Evolutionary conservation across 768 basidiomycete genomes (phyloP).

Genomic region (Xanthoconium stramineum): DNA sequence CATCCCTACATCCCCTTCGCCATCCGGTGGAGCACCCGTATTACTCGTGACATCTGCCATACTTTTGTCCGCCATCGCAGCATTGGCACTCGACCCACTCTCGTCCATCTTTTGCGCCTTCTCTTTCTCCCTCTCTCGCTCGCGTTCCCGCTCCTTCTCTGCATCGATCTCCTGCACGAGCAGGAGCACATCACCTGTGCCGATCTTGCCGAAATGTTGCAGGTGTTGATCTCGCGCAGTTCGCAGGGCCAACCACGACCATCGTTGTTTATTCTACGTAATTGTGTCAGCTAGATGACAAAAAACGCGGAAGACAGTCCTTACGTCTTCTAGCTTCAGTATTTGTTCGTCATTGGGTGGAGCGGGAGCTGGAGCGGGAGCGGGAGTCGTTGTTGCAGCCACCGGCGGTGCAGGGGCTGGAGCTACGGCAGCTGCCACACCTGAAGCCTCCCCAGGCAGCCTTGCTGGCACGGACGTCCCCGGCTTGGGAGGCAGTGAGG

Average conservation of each 20-base stretch:
- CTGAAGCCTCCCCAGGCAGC: slow-evolving; percentile 30
- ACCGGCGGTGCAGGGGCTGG: slow-evolving; percentile 9
- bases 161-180: slow-evolving; percentile 37
- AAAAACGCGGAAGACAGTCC: background rate
- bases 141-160: slow-evolving; percentile 37
- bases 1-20: slow-evolving; percentile 51
- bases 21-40: slow-evolving; percentile 21
- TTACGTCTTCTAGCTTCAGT: slow-evolving; percentile 60
- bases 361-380: slow-evolving; percentile 17
- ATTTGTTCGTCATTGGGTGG: slow-evolving; percentile 49
- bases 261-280: slow-evolving; percentile 67
- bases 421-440: slow-evolving; percentile 9
- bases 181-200: slow-evolving; percentile 66
- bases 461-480: slow-evolving; percentile 37
- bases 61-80: slow-evolving; percentile 22
- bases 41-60: slow-evolving; percentile 20
- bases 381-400: slow-evolving; percentile 14
- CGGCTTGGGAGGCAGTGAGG: slow-evolving; percentile 72
- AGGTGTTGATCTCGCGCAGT: slow-evolving; percentile 70
- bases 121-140: slow-evolving; percentile 35
- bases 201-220: slow-evolving; percentile 79
- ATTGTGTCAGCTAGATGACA: slow-evolving; percentile 10
- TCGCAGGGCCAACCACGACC: slow-evolving; percentile 80
- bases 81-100: slow-evolving; percentile 11
- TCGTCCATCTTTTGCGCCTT: slow-evolving; percentile 25